Evolutionary conservation across 805 yeast genomes (phyloP).

Genomic region (Maudiozyma barnettii): DNA sequence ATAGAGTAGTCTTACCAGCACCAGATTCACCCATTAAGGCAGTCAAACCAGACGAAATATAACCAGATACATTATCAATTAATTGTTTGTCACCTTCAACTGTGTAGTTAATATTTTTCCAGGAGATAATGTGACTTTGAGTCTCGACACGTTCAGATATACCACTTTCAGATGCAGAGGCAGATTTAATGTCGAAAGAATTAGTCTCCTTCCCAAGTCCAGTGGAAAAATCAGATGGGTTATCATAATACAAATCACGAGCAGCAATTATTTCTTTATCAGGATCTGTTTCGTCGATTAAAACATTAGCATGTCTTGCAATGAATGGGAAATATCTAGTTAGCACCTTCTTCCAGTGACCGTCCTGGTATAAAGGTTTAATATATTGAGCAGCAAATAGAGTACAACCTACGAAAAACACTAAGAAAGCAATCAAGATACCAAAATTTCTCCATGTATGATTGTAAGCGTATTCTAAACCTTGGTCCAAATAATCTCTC

Average conservation of each 20-base stretch:
- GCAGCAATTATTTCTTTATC: not conserved
- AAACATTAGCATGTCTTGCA: not conserved
- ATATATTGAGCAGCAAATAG: constrained; percentile 27
- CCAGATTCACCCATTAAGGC: constrained; percentile 61
- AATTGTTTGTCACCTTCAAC: constrained; percentile 31
- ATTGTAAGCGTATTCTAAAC: constrained; percentile 41
- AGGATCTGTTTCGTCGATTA: not conserved
- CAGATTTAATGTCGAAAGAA: not conserved
- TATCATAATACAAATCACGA: not conserved
- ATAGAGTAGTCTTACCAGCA: constrained; percentile 54
- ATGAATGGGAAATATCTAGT: constrained; percentile 1
- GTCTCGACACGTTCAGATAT: constrained; percentile 1
- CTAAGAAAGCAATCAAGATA: constrained; percentile 42
- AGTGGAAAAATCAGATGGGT: not conserved
- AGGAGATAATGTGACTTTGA: constrained; percentile 43
- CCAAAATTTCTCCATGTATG: constrained; percentile 80
- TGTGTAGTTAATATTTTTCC: constrained; percentile 53
- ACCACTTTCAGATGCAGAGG: not conserved
- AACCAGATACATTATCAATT: constrained; percentile 45
- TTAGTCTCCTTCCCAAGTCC: not conserved
- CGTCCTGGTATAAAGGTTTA: constrained; percentile 16
- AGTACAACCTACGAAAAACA: constrained; percentile 29
- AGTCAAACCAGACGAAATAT: constrained; percentile 58
- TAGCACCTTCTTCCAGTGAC: not conserved
- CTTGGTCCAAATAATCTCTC: constrained; percentile 38